Evolutionary conservation across 2,329 filamentous ascomycete species (phyloP), one percentile per base, ranked within the genome.

Genomic region (Colletotrichum somersetense): DNA sequence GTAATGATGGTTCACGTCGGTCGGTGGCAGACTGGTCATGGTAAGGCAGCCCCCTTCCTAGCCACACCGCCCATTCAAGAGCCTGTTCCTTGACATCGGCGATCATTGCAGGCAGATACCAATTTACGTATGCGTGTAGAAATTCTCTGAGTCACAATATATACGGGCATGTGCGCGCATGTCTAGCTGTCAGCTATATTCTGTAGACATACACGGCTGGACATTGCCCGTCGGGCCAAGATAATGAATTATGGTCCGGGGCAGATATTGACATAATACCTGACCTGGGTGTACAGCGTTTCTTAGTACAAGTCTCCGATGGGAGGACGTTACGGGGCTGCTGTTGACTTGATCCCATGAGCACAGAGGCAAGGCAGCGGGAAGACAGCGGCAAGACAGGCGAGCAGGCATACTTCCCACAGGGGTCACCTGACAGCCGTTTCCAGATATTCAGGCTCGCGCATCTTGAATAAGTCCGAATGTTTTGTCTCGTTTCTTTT

Each of bases 11-110:
- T 35, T 6, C 30, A 8, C 30, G 30, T 7, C 30, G 12, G 52
- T 16, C 8, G 5, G 48, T 14, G 11, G 12, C n/a, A 14, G 48
- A 14, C 48, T 6, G 48, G 2, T 8, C 0, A 33, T 14, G 18
- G 20, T 7, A 38, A n/a, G 26, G 33, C 18, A 35, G 11, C 33
- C 30, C 30, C 33, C 1, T 35, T 18, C 5, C 0, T n/a, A 7
- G 20, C 18, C 33, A 23, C 10, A 16, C 35, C 33, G 8, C 33
- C 33, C 11, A 35, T 10, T 18, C 18, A n/a, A 11, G 11, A 35
- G 6, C 3, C 2, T 18, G 20, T 5, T 11, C 18, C 20, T 0
- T n/a, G 23, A 5, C 33, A 5, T n/a, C 1, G 10, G 8, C 11
- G 1, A 0, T n/a, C 35, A 20, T 11, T 5, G 30, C 6, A 38